Base-by-base conservation (phyloP, 1,284 basidiomycete species). In the Trichosporon coremiiforme region DNA sequence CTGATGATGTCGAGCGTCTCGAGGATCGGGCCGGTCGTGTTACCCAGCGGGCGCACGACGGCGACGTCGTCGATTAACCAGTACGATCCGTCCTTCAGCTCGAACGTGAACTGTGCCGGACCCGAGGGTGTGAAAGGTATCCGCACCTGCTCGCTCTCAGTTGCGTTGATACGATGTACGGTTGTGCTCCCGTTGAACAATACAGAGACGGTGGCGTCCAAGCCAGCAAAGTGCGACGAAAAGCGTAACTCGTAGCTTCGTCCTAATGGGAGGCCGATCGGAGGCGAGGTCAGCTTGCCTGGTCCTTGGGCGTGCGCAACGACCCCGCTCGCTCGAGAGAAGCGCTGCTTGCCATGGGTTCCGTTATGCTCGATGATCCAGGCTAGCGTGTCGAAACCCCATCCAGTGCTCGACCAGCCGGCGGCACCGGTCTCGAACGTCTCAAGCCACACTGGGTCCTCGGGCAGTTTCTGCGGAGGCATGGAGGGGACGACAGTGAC, bases 1-100 rank as follows among this genome's bases (percentile, higher is more conserved):
- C 67, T 68, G 47, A 68, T 64, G n/a, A 68, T 53, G 67, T 68
- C 62, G 47, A 68, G 35, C n/a, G 41, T 47, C 35, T 68, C 67
- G 7, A 64, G 20, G 5, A 20, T 9, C 1, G 31, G 8, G 6
- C 57, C 57, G 2, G 29, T 62, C 2, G 31, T 2, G 29, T 31
- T 2, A 2, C 6, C 17, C 31, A 68, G 63, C 0, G 67, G 67
- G 47, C 36, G 62, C 22, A 68, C 67, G 47, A 68, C 13, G 13
- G 47, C 31, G 12, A 68, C 62, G 15, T 68, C 63, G 67, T 68
- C 67, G 35, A 68, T 64, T 1, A 68, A 22, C 67, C 67, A 68
- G 47, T 38, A 64, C 13, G 62, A 35, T 10, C n/a, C 33, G 12
- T 15, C 12, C 13, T 25, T n/a, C 15, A 63, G 62, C n/a, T 47